Base-by-base conservation (phyloP, 371 early-diverging fungal genomes). In the Thermomucor indicae-seudaticae region DNA sequence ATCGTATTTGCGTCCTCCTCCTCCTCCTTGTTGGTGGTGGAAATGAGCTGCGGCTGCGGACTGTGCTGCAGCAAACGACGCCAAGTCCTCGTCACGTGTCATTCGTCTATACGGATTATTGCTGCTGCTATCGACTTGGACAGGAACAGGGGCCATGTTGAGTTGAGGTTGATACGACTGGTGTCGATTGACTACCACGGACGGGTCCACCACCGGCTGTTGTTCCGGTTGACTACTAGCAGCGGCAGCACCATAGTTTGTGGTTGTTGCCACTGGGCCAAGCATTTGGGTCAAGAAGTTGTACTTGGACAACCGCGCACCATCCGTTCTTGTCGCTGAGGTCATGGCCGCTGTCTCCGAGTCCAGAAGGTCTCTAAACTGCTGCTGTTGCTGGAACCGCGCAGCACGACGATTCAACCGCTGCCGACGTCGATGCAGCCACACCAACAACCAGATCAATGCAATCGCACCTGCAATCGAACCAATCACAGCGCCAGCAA, bases 221-320 rank as follows among this genome's bases (percentile, higher is more conserved):
- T n/a, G n/a, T n/a, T n/a, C n/a, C n/a, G n/a, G n/a, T n/a, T n/a
- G n/a, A n/a, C n/a, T n/a, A n/a, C n/a, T n/a, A n/a, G n/a, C n/a
- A n/a, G n/a, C n/a, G n/a, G n/a, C n/a, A n/a, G n/a, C n/a, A n/a
- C n/a, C n/a, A n/a, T n/a, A n/a, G n/a, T n/a, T n/a, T n/a, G n/a
- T n/a, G n/a, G n/a, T n/a, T n/a, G n/a, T n/a, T n/a, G n/a, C n/a
- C n/a, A n/a, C n/a, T n/a, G n/a, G n/a, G 19, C 47, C 44, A n/a
- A 67, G 37, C 32, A 55, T 53, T 44, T 58, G 49, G 5, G 66
- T 43, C 53, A 65, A 51, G 43, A 62, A 65, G 37, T 61, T 58
- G 27, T 51, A 65, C 35, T 62, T 65, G n/a, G 66, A 62, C 19
- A 55, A 24, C 3, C 66, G 51, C 6, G 60, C 57, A 17, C 51